A percentile compares a stretch with the other conserved stretches of the same genome.
These are phyloP conservation scores for Aspergillus fumigatiaffinis DNA, from an alignment of 2,329 filamentous ascomycete species.

Conservation along the genomic window DNA sequence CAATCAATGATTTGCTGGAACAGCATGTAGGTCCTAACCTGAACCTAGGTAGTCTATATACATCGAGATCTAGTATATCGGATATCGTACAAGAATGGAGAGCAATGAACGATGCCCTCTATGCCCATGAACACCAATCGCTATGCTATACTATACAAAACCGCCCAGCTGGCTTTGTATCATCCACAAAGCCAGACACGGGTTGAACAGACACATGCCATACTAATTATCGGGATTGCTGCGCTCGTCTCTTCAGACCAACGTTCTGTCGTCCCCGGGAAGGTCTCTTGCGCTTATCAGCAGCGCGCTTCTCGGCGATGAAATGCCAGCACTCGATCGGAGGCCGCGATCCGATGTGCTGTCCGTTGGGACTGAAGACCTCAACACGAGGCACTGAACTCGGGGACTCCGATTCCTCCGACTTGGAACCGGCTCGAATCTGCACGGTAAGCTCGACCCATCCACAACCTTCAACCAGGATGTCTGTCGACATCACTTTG, in stretches of 20 bases:
- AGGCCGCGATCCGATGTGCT: constrained; percentile 57
- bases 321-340: constrained; percentile 35
- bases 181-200: too few relatives aligned
- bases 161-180: neutral
- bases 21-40: neutral
- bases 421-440: constrained; percentile 56
- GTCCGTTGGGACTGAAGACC: constrained; percentile 80
- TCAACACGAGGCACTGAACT: constrained; percentile 62
- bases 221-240: neutral
- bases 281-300: constrained; percentile 26
- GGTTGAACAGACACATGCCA: too few relatives aligned
- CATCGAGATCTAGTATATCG: neutral
- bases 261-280: constrained; percentile 22
- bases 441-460: constrained; percentile 89
- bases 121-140: constrained; percentile 12
- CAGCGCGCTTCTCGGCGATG: constrained; percentile 27
- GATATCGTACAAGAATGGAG: neutral
- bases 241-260: constrained; percentile 20
- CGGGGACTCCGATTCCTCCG: constrained; percentile 28
- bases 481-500: constrained; percentile 72
- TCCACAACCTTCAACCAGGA: constrained; percentile 86
- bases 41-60: neutral
- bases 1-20: neutral
- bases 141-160: constrained; percentile 13
- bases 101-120: neutral